These are phyloP conservation scores for Yamadazyma ubonensis DNA, from an alignment of 805 yeast species.

Conservation along the genomic window DNA sequence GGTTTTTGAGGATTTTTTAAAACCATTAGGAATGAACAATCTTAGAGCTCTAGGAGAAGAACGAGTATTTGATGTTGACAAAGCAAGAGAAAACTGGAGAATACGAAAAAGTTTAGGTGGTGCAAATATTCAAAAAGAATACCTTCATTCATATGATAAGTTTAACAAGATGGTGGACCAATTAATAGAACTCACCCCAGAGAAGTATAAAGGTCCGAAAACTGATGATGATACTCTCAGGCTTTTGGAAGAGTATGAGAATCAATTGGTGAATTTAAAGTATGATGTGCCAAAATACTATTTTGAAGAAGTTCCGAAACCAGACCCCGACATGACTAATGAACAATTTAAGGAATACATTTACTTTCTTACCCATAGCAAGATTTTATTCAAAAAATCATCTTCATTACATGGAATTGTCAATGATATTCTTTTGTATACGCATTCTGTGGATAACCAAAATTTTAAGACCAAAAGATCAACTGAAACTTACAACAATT, in stretches of 20 bases:
- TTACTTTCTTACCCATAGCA: constrained; percentile 35
- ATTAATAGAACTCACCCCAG: constrained; percentile 33
- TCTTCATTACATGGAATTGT: constrained; percentile 36
- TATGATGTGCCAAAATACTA: constrained; percentile 21
- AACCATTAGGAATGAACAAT: constrained; percentile 33
- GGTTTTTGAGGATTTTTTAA: constrained; percentile 27
- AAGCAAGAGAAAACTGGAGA: constrained; percentile 30
- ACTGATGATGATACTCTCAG: constrained; percentile 12
- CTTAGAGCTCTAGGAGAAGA: constrained; percentile 30
- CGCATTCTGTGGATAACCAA: constrained; percentile 35
- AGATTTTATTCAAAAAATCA: constrained; percentile 30
- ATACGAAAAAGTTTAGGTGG: constrained; percentile 15
- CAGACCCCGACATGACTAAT: constrained; percentile 26
- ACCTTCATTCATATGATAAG: constrained; percentile 26
- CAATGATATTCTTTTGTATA: constrained; percentile 36
- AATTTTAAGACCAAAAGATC: constrained; percentile 30
- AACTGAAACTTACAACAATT: constrained; percentile 37
- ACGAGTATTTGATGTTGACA: constrained; percentile 20
- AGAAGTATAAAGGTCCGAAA: constrained; percentile 21
- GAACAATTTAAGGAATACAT: constrained; percentile 36
- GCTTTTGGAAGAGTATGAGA: constrained; percentile 21
- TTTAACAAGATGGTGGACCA: constrained; percentile 34
- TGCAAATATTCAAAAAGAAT: constrained; percentile 10
- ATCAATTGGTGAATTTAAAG: constrained; percentile 11
- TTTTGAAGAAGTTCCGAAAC: constrained; percentile 33